Percentiles rank a stretch among this genome's conserved stretches.
These are phyloP conservation scores for Skeletonema costatum DNA, from an alignment of 108 stramenopile species.

Conservation along the genomic window DNA sequence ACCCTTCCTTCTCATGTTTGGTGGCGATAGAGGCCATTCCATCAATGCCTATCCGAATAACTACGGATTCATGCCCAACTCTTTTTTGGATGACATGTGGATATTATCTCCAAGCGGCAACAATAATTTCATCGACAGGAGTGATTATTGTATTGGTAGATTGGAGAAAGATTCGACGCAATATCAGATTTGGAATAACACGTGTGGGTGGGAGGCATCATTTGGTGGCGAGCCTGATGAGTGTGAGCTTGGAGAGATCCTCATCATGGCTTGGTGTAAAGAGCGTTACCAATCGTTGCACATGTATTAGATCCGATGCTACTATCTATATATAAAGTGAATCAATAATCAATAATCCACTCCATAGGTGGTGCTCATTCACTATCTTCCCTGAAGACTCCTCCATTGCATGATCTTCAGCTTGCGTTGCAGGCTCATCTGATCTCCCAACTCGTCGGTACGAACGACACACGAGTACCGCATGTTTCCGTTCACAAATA, in stretches of 20 bases:
- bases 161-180: slow-evolving; percentile 2
- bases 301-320: slow-evolving; percentile 1
- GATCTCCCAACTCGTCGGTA: too few species aligned
- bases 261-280: slow-evolving; percentile 21
- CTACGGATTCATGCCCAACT: slow-evolving; percentile 29
- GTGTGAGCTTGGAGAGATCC: slow-evolving; percentile 13
- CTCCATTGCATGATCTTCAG: too few species aligned
- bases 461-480: too few species aligned
- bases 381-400: too few species aligned
- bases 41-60: slow-evolving; percentile 18
- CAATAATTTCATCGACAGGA: not conserved
- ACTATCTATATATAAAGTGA: not conserved
- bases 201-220: slow-evolving; percentile 18
- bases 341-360: not conserved
- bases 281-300: slow-evolving; percentile 37
- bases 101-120: slow-evolving; percentile 14
- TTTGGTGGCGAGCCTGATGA: not conserved
- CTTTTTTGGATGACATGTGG: slow-evolving; percentile 45
- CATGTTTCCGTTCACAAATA: too few species aligned
- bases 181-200: slow-evolving; percentile 16
- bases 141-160: slow-evolving; percentile 21
- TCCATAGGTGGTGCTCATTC: too few species aligned
- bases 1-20: slow-evolving; percentile 26
- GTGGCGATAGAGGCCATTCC: slow-evolving; percentile 29
- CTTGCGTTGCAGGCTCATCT: too few species aligned